Conservation (phyloP, 2,329 filamentous ascomycete genomes). For the Elsinoe perseae region DNA sequence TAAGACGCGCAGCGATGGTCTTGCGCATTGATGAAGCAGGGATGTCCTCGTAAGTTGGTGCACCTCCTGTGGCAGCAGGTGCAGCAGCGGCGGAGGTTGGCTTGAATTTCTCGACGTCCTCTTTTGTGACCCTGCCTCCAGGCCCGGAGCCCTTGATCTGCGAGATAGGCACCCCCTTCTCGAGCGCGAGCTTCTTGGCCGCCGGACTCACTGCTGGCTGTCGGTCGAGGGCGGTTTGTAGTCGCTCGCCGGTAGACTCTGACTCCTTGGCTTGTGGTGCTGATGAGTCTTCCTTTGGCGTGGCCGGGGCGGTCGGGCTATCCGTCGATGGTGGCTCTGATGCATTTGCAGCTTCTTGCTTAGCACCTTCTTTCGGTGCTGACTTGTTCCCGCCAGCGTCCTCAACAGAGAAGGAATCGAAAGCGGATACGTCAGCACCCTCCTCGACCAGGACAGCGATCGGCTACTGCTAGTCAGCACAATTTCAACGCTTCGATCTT, state of each 20-base stretch:
- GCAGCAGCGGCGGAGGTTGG: slow-evolving; percentile 41
- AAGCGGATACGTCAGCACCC: slow-evolving; percentile 75
- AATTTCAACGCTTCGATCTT: neutral
- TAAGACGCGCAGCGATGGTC: slow-evolving; percentile 86
- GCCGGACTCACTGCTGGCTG: slow-evolving; percentile 64
- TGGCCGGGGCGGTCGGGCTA: slow-evolving; percentile 52
- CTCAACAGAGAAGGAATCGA: slow-evolving; percentile 77
- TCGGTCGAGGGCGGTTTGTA: slow-evolving; percentile 79
- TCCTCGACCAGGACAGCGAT: slow-evolving; percentile 95
- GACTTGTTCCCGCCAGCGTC: slow-evolving; percentile 83
- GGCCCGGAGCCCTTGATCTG: slow-evolving; percentile 80
- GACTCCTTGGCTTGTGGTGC: slow-evolving; percentile 60
- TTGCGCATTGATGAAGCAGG: slow-evolving; percentile 92
- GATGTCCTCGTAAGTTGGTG: slow-evolving; percentile 70
- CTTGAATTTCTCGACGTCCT: slow-evolving; percentile 83
- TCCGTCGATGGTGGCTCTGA: slow-evolving; percentile 53
- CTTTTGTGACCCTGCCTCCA: slow-evolving; percentile 79
- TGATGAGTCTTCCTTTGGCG: slow-evolving; percentile 39
- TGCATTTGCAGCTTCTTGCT: slow-evolving; percentile 55
- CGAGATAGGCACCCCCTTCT: slow-evolving; percentile 71
- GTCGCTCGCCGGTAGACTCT: slow-evolving; percentile 62
- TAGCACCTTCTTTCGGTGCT: slow-evolving; percentile 53
- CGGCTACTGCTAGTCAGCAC: slow-evolving; percentile 52
- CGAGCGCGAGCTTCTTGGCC: slow-evolving; percentile 73
- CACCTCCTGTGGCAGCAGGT: slow-evolving; percentile 43